Base-by-base conservation (phyloP, 2,329 filamentous ascomycete species). In the Paraphoma chrysanthemicola region DNA sequence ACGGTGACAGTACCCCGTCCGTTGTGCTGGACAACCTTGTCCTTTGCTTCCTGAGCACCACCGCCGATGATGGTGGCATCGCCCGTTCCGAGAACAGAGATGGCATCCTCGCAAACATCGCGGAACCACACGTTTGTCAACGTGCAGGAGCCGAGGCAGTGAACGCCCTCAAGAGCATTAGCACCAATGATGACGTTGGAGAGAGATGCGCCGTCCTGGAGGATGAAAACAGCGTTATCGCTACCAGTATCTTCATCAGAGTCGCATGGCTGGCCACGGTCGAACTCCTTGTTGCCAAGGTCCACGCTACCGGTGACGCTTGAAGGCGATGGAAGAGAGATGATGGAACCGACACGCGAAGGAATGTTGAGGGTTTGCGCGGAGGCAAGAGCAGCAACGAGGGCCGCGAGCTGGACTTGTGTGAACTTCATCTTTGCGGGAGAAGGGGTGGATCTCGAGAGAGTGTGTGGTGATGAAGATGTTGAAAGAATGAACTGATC, bases 131-230 rank as follows among this genome's bases (percentile, higher is more conserved):
- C 64, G 31, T 68, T 69, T 18, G 72, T 77, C 39, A 82, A 63
- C 9, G 77, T 80, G 69, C 81, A 83, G 17, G 78, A 73, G 49
- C 79, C 81, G 56, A 77, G 62, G 72, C 82, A 83, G 72, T 84
- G 81, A 36, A 84, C 78, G 49, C 81, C 82, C 75, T 74, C 83
- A 36, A 79, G 77, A 58, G 83, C 76, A 55, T 81, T 78, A n/a
- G 76, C 72, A 4, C 83, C 82, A 50, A 85, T 84, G 66, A 85
- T 83, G 67, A 82, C 82, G 64, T 85, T 85, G 60, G 78, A 80
- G 29, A 85, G 72, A 28, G 78, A 79, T 8, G 80, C 83, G 14
- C 82, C 82, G 31, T 78, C 69, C 60, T 81, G 71, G 33, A 85
- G 77, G 54, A 83, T 74, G 75, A 84, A 85, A 60, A 85, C 82